Conservation (phyloP, 139 green algal species). For the Volvox africanus region DNA sequence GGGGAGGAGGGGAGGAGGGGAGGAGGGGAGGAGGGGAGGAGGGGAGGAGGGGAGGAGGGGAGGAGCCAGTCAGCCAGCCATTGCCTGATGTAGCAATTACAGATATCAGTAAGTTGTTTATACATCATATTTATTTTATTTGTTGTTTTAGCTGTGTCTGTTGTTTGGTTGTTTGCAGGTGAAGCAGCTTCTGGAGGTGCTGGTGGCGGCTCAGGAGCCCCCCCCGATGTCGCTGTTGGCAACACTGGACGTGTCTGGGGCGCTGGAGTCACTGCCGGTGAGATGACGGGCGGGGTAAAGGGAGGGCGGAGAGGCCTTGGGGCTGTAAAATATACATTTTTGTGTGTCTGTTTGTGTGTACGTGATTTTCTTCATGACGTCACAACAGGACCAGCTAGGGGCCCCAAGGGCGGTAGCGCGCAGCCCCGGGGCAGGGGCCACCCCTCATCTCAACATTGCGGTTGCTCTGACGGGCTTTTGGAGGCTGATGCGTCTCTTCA, state of each 20-base stretch:
- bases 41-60: not conserved
- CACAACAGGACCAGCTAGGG: too few relatives aligned
- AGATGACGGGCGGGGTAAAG: not conserved
- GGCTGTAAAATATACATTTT: too few relatives aligned
- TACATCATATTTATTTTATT: too few relatives aligned
- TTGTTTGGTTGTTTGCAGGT: not conserved
- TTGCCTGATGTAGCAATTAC: too few relatives aligned
- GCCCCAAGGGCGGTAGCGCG: too few relatives aligned
- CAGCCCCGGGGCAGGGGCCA: not conserved
- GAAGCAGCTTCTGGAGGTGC: conserved; percentile 41
- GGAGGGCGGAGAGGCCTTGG: not conserved
- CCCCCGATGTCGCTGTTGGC: conserved; percentile 44
- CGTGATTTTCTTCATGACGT: too few relatives aligned
- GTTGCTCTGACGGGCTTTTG: too few relatives aligned
- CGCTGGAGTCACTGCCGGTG: conserved; percentile 18
- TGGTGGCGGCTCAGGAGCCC: conserved; percentile 46
- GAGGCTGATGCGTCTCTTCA: too few relatives aligned
- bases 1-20: too few relatives aligned
- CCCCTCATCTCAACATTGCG: not conserved
- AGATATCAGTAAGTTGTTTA: too few relatives aligned
- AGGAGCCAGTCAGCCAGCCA: too few relatives aligned
- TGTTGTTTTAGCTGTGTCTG: too few relatives aligned
- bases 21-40: not conserved
- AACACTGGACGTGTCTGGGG: conserved; percentile 7
- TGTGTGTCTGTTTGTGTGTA: not conserved